Base-by-base conservation (phyloP, 495 filamentous ascomycete species). In the Sphaerosporella brunnea region DNA sequence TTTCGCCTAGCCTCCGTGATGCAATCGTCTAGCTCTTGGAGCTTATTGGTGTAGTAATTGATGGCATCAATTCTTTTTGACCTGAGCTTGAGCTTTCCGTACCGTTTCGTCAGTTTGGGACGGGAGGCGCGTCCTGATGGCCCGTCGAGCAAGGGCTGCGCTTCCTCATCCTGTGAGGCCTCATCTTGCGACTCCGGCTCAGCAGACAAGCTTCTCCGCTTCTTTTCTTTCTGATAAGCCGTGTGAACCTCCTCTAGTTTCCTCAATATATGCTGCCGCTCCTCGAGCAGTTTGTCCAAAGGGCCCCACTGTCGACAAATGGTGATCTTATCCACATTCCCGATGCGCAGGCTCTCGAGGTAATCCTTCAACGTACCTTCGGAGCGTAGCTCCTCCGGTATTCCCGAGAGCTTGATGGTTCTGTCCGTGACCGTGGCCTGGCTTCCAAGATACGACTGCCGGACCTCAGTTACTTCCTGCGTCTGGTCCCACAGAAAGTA, bases 401-500 rank as follows among this genome's bases (percentile, higher is more conserved):
- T 86, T 1, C 86, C 87, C 1, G 90, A 88, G 8, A 99, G 65
- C 2, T 82, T 78, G 59, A 99, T 82, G 0, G 92, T 99, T 28
- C 87, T 78, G 63, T 95, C 87, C 1, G 92, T 96, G 30, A 93
- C 75, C 18, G 88, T 95, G 7, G 82, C 86, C 61, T 95, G 87
- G 24, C 77, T 82, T 1, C 88, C 90, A 18, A 99, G 74, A 59
- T 95, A 96, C 36, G 83, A 76, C 60, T 99, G 92, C 18, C 92
- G 73, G 23, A 84, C 70, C 36, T 76, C 71, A 48, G 96, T 88
- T 21, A 99, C 77, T 45, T 74, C 79, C 49, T 76, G 70, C 1
- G 92, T 95, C 63, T 93, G 78, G 13, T 71, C 72, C 23, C 87
- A 67, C 54, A 94, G 74, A 53, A 93, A 68, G 56, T 84, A 93